Evolutionary conservation across 768 basidiomycete genomes (phyloP).

Genomic region (Mycena filopes): DNA sequence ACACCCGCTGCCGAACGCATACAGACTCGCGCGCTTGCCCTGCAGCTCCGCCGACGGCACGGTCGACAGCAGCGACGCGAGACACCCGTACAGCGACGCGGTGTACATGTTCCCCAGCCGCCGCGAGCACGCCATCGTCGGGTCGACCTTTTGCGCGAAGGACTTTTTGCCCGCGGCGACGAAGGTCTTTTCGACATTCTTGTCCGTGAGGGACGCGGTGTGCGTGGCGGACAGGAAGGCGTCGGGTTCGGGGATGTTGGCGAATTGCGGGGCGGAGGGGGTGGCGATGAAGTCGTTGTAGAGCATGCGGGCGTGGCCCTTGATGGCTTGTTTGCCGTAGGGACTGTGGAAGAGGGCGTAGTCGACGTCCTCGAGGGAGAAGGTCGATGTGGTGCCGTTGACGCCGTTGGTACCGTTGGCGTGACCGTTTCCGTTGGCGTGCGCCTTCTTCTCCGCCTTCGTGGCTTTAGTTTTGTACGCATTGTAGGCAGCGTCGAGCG

Average conservation of each 20-base stretch:
- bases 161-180: slow-evolving; percentile 78
- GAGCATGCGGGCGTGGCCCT: slow-evolving; percentile 91
- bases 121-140: slow-evolving; percentile 87
- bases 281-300: slow-evolving; percentile 92
- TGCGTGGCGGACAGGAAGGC: slow-evolving; percentile 72
- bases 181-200: slow-evolving; percentile 95
- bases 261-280: slow-evolving; percentile 76
- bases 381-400: slow-evolving; percentile 50
- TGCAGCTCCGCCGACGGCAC: slow-evolving; percentile 75
- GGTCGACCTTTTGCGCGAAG: slow-evolving; percentile 81
- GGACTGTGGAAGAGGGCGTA: slow-evolving; percentile 97
- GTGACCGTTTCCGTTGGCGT: slow-evolving; percentile 50
- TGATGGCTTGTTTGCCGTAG: slow-evolving; percentile 99
- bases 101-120: slow-evolving; percentile 99
- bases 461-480: slow-evolving; percentile 86
- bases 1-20: slow-evolving; percentile 96
- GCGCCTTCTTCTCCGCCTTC: slow-evolving; percentile 65
- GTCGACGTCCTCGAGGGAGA: slow-evolving; percentile 88
- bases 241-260: slow-evolving; percentile 77
- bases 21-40: slow-evolving; percentile 91
- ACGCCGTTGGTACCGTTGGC: slow-evolving; percentile 51
- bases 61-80: slow-evolving; percentile 85
- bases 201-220: slow-evolving; percentile 87
- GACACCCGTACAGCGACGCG: slow-evolving; percentile 92
- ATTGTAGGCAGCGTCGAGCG: slow-evolving; percentile 90